Base-by-base conservation (phyloP, 768 basidiomycete genomes). In the Phanerochaete carnosa region DNA sequence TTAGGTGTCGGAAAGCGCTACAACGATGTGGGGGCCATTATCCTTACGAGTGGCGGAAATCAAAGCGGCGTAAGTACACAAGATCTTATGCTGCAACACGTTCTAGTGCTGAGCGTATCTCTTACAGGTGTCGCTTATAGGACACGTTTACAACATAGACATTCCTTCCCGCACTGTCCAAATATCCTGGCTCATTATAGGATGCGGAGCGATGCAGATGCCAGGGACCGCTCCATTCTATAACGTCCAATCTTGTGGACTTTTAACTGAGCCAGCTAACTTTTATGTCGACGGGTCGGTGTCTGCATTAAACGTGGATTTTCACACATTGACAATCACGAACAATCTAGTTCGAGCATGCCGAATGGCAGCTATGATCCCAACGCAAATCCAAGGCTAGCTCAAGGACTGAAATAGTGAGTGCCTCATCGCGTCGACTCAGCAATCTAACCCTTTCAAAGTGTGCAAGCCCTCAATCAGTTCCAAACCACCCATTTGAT, bases 131-230 rank as follows among this genome's bases (percentile, higher is more conserved):
- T 60, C 61, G 16, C 61, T 67, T 9, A 25, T 67, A 13, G 66
- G 66, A 9, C 64, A 67, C 46, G 62, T 65, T 11, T 67, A 62
- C 60, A 53, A 65, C 45, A 52, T 67, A 16, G 64, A 67, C 33
- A 43, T 65, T 8, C 35, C 57, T 1, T 51, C 62, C 13, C 64
- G 62, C 12, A 52, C 52, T 15, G 60, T 65, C 11, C 51, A 56
- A 13, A 65, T 67, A 26, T 63, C 64, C 6, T 67, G 64, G 66
- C 60, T 67, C 19, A 52, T 67, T 2, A 47, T 64, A 2, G 66
- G 66, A 6, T 67, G 66, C 29, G 66, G 65, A n/a, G 55, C 30
- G 2, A 47, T 64, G 35, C 61, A 55, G 23, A n/a, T 51, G 4
- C 22, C 33, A 3, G n/a, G 35, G 5, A 39, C 51, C 1, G 39